phyloP scores from a whole-genome alignment of 495 filamentous ascomycete genomes.

The Penicillium subrubescens region DNA sequence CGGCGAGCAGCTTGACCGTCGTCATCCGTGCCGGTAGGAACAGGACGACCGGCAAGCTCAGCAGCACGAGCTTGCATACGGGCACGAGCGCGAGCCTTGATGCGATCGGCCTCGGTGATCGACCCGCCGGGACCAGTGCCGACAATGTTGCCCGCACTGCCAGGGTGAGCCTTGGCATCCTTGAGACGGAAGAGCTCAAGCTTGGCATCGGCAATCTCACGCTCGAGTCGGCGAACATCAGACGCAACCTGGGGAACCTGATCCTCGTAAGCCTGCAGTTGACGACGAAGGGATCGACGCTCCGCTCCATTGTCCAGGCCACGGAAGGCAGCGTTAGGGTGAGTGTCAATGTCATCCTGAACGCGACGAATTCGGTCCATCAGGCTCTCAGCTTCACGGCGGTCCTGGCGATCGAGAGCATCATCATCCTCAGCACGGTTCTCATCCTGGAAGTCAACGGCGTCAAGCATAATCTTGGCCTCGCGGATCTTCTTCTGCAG shows the following conservation, averaged over 20 bases:
- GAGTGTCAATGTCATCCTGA: conserved; percentile 93
- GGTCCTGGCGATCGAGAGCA: conserved; percentile 83
- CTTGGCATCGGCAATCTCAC: conserved; percentile 87
- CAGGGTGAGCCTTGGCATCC: conserved; percentile 90
- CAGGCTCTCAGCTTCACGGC: conserved; percentile 89
- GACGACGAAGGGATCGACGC: conserved; percentile 78
- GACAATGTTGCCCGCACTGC: conserved; percentile 78
- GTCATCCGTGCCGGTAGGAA: conserved; percentile 62
- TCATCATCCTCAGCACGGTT: conserved; percentile 89
- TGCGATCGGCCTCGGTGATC: conserved; percentile 89
- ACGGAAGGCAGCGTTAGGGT: conserved; percentile 76
- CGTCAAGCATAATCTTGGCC: conserved; percentile 93
- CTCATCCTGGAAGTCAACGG: conserved; percentile 96
- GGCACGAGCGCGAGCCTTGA: conserved; percentile 92
- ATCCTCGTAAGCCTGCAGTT: conserved; percentile 85
- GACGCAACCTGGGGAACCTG: conserved; percentile 90
- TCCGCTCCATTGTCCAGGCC: conserved; percentile 84
- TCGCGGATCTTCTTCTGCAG: conserved; percentile 91
- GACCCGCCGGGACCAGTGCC: conserved; percentile 91
- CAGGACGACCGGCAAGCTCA: conserved; percentile 81
- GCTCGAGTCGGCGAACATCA: conserved; percentile 85
- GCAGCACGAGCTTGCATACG: conserved; percentile 98
- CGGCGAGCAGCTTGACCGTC: conserved; percentile 75
- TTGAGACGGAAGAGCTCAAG: conserved; percentile 92
- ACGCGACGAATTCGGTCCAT: conserved; percentile 90